Percentiles rank a stretch among this genome's conserved stretches.
These are phyloP conservation scores for Zasmidium citrigriseum DNA, from an alignment of 2,329 filamentous ascomycete species.

Conservation along the genomic window DNA sequence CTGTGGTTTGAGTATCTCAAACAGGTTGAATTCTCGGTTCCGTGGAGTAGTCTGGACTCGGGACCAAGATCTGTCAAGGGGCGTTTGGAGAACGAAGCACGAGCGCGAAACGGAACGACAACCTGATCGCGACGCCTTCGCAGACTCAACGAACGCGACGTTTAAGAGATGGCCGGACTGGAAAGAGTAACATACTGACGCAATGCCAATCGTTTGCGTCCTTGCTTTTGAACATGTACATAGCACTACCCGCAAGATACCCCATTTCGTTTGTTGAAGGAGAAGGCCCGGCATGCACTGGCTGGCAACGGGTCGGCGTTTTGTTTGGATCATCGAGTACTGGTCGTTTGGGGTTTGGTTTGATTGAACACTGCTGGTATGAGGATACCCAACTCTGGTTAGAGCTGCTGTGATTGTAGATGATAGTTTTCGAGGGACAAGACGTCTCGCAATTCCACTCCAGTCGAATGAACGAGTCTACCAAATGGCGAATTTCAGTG, in stretches of 20 bases:
- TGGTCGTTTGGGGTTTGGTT: too few relatives aligned
- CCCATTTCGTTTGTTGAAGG: background rate
- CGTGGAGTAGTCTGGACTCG: too few relatives aligned
- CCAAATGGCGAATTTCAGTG: too few relatives aligned
- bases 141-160: background rate
- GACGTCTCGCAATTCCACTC: background rate
- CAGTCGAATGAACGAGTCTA: background rate
- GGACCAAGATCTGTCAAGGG: background rate
- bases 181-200: background rate
- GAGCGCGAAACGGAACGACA: background rate
- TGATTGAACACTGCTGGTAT: background rate
- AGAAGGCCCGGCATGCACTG: background rate
- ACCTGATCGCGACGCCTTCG: too few relatives aligned
- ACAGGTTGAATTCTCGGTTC: too few relatives aligned
- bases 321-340: background rate
- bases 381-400: background rate
- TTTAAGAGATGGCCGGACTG: background rate
- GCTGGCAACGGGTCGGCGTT: background rate
- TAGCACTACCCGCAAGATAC: conserved; percentile 2
- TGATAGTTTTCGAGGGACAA: background rate
- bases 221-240: background rate
- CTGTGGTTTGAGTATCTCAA: too few relatives aligned
- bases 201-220: background rate
- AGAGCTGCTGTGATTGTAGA: background rate
- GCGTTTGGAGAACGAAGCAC: background rate